Conservation (phyloP, 108 stramenopile species). For the Seminavis robusta region DNA sequence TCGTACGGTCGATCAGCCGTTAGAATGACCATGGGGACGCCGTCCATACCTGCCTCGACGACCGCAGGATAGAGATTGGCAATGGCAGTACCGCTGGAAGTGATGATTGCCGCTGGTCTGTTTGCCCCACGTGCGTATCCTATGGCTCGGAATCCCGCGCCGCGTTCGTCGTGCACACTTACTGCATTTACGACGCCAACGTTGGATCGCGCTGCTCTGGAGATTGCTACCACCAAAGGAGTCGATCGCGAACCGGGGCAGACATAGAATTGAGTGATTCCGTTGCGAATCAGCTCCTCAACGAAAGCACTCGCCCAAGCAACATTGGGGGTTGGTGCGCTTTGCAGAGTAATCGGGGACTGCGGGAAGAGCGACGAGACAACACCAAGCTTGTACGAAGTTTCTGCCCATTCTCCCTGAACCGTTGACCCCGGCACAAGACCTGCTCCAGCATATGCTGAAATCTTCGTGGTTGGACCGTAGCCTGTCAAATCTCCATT, state of each 20-base stretch:
- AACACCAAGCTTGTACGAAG: conserved; percentile 67
- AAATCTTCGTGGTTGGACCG: conserved; percentile 24
- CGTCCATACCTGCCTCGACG: conserved; percentile 81
- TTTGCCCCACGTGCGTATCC: conserved; percentile 76
- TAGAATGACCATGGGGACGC: conserved; percentile 75
- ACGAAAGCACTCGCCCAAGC: conserved; percentile 88
- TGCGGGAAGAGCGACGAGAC: conserved; percentile 74
- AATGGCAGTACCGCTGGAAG: conserved; percentile 91
- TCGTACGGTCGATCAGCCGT: conserved; percentile 95
- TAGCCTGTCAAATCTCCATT: no score
- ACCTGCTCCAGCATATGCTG: conserved; percentile 77
- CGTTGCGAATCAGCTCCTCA: conserved; percentile 86
- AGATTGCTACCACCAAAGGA: conserved; percentile 81
- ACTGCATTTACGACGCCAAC: conserved; percentile 63
- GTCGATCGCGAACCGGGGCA: conserved; percentile 93
- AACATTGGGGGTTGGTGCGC: conserved; percentile 64
- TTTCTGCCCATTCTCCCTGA: conserved; percentile 85
- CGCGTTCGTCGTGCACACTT: conserved; percentile 91
- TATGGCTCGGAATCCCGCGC: conserved; percentile 88
- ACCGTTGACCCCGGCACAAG: conserved; percentile 82
- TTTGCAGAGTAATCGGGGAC: conserved; percentile 71
- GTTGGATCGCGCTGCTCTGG: conserved; percentile 53
- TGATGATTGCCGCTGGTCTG: conserved; percentile 83
- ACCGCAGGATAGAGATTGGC: conserved; percentile 90
- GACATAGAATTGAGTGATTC: conserved; percentile 79